phyloP scores from a whole-genome alignment of 371 early-diverging fungal species.

The Smittium culicis region DNA sequence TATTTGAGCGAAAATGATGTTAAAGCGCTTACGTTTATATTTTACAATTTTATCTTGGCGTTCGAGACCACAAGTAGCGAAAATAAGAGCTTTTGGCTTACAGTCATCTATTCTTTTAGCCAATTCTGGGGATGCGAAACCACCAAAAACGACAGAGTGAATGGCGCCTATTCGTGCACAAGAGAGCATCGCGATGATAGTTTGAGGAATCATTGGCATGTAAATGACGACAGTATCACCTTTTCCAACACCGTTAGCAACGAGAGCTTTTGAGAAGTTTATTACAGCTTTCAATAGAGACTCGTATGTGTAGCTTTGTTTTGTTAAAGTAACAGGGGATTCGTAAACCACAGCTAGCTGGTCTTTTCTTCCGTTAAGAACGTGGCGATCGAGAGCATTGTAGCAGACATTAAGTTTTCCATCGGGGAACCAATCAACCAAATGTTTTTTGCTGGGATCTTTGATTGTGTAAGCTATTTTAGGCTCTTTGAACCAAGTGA shows the following conservation, averaged over 20 bases:
- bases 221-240: conserved; percentile 84
- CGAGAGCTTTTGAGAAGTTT: conserved; percentile 57
- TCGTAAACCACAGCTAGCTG: conserved; percentile 65
- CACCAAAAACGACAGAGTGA: conserved; percentile 77
- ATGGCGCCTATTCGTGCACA: conserved; percentile 83
- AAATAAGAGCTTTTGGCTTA: conserved; percentile 55
- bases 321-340: conserved; percentile 44
- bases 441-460: conserved; percentile 17
- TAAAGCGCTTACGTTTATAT: conserved; percentile 45
- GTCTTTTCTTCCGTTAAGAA: conserved; percentile 29
- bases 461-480: conserved; percentile 17
- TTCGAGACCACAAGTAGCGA: conserved; percentile 71
- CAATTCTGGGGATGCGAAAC: conserved; percentile 69
- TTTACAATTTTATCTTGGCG: conserved; percentile 35
- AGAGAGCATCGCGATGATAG: conserved; percentile 78
- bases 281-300: conserved; percentile 57
- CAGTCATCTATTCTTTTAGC: conserved; percentile 72
- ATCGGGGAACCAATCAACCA: conserved; percentile 45
- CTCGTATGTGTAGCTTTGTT: conserved; percentile 47
- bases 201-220: conserved; percentile 89
- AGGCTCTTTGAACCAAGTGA: conserved; percentile 25
- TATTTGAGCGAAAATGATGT: conserved; percentile 42
- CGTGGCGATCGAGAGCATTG: conserved; percentile 87
- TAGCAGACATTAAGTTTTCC: conserved; percentile 76
- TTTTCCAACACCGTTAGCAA: conserved; percentile 45